phyloP scores from a whole-genome alignment of 2,329 filamentous ascomycete genomes.

The Xylaria sp. region DNA sequence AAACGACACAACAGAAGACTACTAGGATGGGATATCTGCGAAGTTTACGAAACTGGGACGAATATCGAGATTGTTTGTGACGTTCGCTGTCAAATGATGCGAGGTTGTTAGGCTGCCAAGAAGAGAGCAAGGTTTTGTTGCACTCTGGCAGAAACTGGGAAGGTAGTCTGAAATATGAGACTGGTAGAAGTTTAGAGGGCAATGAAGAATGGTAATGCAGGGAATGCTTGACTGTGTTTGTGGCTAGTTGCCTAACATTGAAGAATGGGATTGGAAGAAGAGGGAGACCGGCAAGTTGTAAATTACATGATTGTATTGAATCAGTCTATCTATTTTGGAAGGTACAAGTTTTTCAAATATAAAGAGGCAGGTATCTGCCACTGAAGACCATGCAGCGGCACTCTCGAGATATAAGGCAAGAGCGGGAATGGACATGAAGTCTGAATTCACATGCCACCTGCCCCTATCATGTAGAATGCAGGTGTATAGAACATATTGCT shows the following conservation, averaged over 20 bases:
- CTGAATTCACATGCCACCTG: neutral
- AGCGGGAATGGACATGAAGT: slow-evolving; percentile 1
- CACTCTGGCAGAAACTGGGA: neutral
- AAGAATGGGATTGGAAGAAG: neutral
- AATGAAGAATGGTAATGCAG: neutral
- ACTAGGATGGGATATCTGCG: neutral
- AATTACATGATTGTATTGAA: neutral
- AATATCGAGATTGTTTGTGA: neutral
- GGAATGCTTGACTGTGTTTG: neutral
- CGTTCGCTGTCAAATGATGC: neutral
- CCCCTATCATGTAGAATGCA: neutral
- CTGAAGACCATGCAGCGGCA: neutral
- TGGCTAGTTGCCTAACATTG: neutral
- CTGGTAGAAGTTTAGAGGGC: neutral
- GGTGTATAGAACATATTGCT: too few species aligned
- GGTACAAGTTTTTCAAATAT: too few species aligned
- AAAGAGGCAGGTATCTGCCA: too few species aligned
- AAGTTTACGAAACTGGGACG: neutral
- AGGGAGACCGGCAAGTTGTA: neutral
- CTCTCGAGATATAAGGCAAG: neutral
- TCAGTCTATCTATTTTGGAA: slow-evolving; percentile 10
- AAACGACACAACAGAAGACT: neutral
- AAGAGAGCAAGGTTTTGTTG: neutral
- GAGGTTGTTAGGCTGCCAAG: neutral
- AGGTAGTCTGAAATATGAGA: neutral